A percentile compares a stretch with the other conserved stretches of the same genome.
phyloP scores from a whole-genome alignment of 352 stramenopile species.

The Peronospora destructor region DNA sequence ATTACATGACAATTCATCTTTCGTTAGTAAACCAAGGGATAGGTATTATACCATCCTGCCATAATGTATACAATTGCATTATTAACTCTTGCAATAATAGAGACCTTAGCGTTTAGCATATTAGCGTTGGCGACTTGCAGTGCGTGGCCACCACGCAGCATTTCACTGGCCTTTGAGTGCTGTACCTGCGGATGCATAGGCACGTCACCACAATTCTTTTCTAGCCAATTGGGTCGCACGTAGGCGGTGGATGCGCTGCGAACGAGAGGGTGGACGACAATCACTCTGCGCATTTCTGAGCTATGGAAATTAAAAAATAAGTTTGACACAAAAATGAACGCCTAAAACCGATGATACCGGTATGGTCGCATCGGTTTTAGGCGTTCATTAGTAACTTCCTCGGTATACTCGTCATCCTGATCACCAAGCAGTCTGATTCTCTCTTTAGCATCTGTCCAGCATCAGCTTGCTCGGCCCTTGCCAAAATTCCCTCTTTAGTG shows the following conservation, averaged over 20 bases:
- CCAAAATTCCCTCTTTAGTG: no score
- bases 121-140: conserved; percentile 47
- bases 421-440: no score
- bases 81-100: neutral
- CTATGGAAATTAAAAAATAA: no score
- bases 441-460: no score
- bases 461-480: no score
- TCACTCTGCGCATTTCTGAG: neutral
- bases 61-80: conserved; percentile 3
- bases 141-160: conserved; percentile 63
- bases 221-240: conserved; percentile 47
- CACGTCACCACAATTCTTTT: conserved; percentile 58
- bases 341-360: no score
- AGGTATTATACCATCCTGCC: neutral
- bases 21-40: conserved; percentile 12
- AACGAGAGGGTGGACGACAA: neutral
- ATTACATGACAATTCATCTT: conserved; percentile 27
- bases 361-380: no score
- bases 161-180: conserved; percentile 50
- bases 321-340: no score
- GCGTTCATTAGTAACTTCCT: no score
- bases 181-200: conserved; percentile 31
- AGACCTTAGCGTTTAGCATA: conserved; percentile 42
- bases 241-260: conserved; percentile 14
- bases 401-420: no score